A percentile compares a stretch with the other conserved stretches of the same genome.
Evolutionary conservation across 768 basidiomycete genomes (phyloP).

Genomic region (Podaxis sp.): DNA sequence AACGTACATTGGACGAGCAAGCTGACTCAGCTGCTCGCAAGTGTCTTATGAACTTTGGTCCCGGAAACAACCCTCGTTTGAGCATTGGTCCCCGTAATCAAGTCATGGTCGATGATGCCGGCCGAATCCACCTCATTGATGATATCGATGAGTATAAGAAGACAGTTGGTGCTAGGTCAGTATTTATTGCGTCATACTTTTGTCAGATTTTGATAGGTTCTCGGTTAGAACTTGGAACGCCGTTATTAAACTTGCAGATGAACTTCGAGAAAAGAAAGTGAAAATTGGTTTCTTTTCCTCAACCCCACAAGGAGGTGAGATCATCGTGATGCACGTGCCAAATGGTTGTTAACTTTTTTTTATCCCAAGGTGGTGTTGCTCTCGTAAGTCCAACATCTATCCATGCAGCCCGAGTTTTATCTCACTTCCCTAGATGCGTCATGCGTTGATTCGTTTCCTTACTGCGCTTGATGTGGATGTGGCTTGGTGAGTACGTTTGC

Average conservation of each 20-base stretch:
- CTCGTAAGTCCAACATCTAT: slow-evolving; percentile 51
- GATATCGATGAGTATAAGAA: slow-evolving; percentile 75
- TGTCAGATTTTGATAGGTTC: slow-evolving; percentile 10
- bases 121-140: slow-evolving; percentile 82
- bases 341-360: slow-evolving; percentile 14
- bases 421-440: slow-evolving; percentile 65
- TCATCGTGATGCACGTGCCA: slow-evolving; percentile 2
- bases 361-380: slow-evolving; percentile 77
- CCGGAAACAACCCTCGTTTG: slow-evolving; percentile 79
- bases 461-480: slow-evolving; percentile 73
- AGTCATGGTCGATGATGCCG: slow-evolving; percentile 83
- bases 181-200: not conserved
- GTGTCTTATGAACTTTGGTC: slow-evolving; percentile 78
- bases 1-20: slow-evolving; percentile 77
- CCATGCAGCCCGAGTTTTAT: slow-evolving; percentile 18
- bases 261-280: slow-evolving; percentile 80
- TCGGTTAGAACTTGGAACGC: slow-evolving; percentile 66
- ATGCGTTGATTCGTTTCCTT: slow-evolving; percentile 87
- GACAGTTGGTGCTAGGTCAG: slow-evolving; percentile 59
- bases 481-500: slow-evolving; percentile 57
- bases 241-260: slow-evolving; percentile 76
- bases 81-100: slow-evolving; percentile 81
- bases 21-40: slow-evolving; percentile 86
- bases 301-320: slow-evolving; percentile 86
- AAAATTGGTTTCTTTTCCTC: slow-evolving; percentile 94